phyloP scores from a whole-genome alignment of 2,329 filamentous ascomycete genomes.

The Dactylonectria estremocensis region DNA sequence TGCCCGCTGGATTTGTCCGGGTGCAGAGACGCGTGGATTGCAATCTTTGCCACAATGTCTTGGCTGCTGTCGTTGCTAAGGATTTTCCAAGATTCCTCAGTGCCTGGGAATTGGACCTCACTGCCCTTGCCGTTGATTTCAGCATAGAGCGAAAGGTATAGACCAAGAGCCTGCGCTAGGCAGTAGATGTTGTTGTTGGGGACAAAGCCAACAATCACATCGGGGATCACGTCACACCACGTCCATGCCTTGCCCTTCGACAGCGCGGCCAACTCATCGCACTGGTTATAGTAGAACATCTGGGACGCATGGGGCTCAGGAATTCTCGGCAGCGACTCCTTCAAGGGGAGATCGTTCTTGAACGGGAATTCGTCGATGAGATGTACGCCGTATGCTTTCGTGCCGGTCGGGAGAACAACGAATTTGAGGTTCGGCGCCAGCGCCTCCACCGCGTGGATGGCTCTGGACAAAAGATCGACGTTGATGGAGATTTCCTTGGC shows the following conservation, averaged over 20 bases:
- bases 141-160: conserved; percentile 56
- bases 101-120: conserved; percentile 55
- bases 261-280: conserved; percentile 55
- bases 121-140: conserved; percentile 55
- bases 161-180: conserved; percentile 57
- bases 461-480: conserved; percentile 55
- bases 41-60: conserved; percentile 57
- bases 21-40: conserved; percentile 58
- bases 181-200: conserved; percentile 61
- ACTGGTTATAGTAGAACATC: conserved; percentile 64
- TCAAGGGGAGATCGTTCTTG: conserved; percentile 54
- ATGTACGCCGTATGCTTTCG: conserved; percentile 56
- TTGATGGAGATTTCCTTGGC: conserved; percentile 54
- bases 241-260: conserved; percentile 58
- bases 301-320: conserved; percentile 58
- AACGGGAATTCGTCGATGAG: conserved; percentile 49
- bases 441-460: conserved; percentile 56
- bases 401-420: conserved; percentile 59
- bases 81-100: conserved; percentile 50
- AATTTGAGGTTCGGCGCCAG: conserved; percentile 57
- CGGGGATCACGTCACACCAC: conserved; percentile 61
- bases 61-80: conserved; percentile 56
- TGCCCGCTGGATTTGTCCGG: conserved; percentile 56
- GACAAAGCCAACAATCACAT: conserved; percentile 60
- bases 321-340: conserved; percentile 58